Evolutionary conservation across 2,329 filamentous ascomycete species (phyloP).

Genomic region (Samsoniella hepiali): DNA sequence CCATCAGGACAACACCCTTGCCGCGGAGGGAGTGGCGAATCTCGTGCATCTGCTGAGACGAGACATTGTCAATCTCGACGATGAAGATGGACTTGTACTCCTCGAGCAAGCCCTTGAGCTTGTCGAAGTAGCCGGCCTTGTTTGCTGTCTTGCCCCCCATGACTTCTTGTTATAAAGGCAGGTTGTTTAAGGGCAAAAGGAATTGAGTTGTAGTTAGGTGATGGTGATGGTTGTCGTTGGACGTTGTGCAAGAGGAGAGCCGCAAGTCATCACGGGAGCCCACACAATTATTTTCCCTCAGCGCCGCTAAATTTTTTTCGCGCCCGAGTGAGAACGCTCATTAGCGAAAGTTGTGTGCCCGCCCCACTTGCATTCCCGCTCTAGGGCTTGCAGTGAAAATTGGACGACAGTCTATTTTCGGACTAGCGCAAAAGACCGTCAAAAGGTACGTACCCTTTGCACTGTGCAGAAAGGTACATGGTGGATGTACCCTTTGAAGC

Average conservation of each 20-base stretch:
- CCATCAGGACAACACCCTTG: conserved; percentile 95
- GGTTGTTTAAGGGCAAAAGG: conserved; percentile 91
- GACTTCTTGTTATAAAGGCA: conserved; percentile 95
- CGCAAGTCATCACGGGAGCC: not conserved
- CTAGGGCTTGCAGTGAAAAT: conserved; percentile 9
- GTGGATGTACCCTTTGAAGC: conserved; percentile 32
- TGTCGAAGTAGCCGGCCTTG: conserved; percentile 98
- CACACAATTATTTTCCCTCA: conserved; percentile 5
- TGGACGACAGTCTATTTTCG: not conserved
- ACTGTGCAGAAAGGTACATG: conserved; percentile 27
- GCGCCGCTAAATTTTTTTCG: conserved; percentile 4
- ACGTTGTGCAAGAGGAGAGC: conserved; percentile 10
- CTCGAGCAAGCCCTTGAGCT: conserved; percentile 96
- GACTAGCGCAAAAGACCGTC: not conserved
- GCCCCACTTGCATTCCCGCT: not conserved
- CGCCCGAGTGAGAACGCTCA: not conserved
- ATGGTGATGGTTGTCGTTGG: conserved; percentile 11
- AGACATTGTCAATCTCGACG: conserved; percentile 98
- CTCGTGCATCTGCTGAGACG: conserved; percentile 99
- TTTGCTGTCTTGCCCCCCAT: conserved; percentile 96
- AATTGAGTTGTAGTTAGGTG: conserved; percentile 14
- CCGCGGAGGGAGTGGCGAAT: conserved; percentile 89
- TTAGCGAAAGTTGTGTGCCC: conserved; percentile 18
- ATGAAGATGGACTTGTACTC: conserved; percentile 98
- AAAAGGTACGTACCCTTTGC: conserved; percentile 4